Evolutionary conservation across 1,139 yeast species (phyloP).

Genomic region (Ogataea hybrid): DNA sequence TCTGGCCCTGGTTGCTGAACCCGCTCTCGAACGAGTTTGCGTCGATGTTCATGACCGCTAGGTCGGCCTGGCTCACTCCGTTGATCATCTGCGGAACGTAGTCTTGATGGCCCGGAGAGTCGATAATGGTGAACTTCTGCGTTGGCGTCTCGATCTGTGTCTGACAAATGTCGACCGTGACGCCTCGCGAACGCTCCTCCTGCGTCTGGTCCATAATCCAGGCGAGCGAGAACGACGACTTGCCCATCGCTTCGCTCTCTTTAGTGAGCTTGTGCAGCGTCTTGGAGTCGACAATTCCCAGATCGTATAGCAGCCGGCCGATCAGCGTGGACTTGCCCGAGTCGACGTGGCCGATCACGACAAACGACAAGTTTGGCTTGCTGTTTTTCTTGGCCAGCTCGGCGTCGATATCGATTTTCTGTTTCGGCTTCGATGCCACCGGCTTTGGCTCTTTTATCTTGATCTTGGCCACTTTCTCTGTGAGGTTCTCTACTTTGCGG

Average conservation of each 20-base stretch:
- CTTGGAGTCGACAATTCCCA: constrained; percentile 75
- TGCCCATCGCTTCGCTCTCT: constrained; percentile 82
- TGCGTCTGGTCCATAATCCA: constrained; percentile 97
- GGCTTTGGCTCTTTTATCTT: constrained; percentile 30
- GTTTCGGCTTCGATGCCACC: constrained; percentile 39
- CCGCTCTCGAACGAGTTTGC: constrained; percentile 92
- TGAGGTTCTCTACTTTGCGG: constrained; percentile 40
- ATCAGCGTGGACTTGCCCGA: constrained; percentile 96
- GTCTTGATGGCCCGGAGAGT: constrained; percentile 98
- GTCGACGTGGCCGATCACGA: constrained; percentile 95
- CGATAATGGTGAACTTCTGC: constrained; percentile 80
- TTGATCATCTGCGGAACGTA: constrained; percentile 98
- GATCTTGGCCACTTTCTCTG: constrained; percentile 27
- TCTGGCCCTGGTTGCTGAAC: constrained; percentile 80
- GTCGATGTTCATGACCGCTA: constrained; percentile 75
- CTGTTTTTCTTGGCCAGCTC: constrained; percentile 40
- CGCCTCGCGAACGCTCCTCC: constrained; percentile 89
- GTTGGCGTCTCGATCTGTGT: constrained; percentile 70
- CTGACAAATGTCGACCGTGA: constrained; percentile 89
- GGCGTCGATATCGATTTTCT: constrained; percentile 39
- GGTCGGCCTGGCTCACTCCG: constrained; percentile 88
- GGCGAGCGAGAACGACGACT: constrained; percentile 91
- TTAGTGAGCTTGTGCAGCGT: constrained; percentile 73
- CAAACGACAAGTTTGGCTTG: constrained; percentile 74
- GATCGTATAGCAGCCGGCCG: constrained; percentile 83